These are phyloP conservation scores for Tuber indicum DNA, from an alignment of 495 filamentous ascomycete genomes.

Conservation along the genomic window DNA sequence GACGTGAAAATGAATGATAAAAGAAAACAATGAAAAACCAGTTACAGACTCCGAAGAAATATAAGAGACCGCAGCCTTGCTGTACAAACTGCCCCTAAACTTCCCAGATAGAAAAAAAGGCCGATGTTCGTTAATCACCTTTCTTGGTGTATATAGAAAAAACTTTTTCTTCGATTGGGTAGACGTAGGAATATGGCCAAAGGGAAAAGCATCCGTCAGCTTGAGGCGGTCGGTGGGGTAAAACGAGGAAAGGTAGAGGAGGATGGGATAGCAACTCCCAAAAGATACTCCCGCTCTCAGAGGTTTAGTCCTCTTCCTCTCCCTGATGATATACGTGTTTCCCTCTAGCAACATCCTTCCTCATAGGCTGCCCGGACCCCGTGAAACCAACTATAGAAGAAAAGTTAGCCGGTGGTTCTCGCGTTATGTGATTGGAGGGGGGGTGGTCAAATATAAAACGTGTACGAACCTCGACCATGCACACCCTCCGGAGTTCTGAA, in stretches of 20 bases:
- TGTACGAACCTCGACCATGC: slow-evolving; percentile 66
- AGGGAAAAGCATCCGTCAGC: slow-evolving; percentile 23
- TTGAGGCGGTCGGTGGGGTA: slow-evolving; percentile 14
- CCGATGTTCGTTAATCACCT: slow-evolving; percentile 2
- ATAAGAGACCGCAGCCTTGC: slow-evolving; percentile 23
- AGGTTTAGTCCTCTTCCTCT: slow-evolving; percentile 60
- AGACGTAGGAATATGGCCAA: slow-evolving; percentile 1
- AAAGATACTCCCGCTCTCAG: slow-evolving; percentile 24
- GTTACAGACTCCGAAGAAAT: slow-evolving; percentile 23
- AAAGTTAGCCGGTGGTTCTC: slow-evolving; percentile 43
- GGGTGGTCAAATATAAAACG: slow-evolving; percentile 25
- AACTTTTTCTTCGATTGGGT: slow-evolving; percentile 6
- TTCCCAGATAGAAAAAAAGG: slow-evolving; percentile 7
- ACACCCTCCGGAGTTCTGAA: slow-evolving; percentile 85
- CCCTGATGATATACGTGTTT: slow-evolving; percentile 80
- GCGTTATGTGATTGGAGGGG: background rate
- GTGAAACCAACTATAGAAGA: slow-evolving; percentile 74
- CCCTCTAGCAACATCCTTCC: slow-evolving; percentile 74
- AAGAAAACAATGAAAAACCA: slow-evolving; percentile 26
- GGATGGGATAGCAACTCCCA: slow-evolving; percentile 5
- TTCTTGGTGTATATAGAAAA: background rate
- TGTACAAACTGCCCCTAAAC: slow-evolving; percentile 31
- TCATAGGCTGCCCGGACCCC: slow-evolving; percentile 88
- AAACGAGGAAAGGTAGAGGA: slow-evolving; percentile 14
- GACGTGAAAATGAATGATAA: slow-evolving; percentile 20